Conservation (phyloP, 192 early-diverging fungal genomes). For the Backusella morwellensis region DNA sequence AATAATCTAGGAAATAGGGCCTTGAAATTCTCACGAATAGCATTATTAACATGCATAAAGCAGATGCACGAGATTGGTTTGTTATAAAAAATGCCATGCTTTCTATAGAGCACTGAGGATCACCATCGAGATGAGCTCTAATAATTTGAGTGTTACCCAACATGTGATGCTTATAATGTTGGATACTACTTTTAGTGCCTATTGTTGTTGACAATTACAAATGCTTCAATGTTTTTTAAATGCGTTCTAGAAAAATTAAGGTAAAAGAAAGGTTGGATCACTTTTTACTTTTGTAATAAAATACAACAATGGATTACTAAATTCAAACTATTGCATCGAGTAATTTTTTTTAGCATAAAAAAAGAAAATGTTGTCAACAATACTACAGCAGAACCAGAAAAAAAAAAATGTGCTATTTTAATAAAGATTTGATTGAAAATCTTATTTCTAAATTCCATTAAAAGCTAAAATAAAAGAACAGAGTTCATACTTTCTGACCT, state of each 20-base stretch:
- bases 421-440: neutral
- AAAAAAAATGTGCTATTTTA: neutral
- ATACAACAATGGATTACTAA: neutral
- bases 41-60: neutral
- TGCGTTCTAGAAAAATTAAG: neutral
- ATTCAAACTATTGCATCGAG: neutral
- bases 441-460: neutral
- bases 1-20: neutral
- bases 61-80: neutral
- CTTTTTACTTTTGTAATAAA: neutral
- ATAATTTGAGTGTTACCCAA: neutral
- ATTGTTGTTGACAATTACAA: neutral
- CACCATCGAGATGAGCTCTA: neutral
- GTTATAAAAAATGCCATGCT: neutral
- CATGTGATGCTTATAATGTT: neutral
- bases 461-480: neutral
- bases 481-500: neutral
- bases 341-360: neutral
- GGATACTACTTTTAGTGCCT: neutral
- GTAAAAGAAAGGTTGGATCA: neutral
- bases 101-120: neutral
- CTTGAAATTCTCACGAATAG: neutral
- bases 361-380: constrained; percentile 3
- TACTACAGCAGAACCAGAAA: neutral
- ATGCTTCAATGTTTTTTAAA: neutral